Evolutionary conservation across 2,329 filamentous ascomycete genomes (phyloP).

Genomic region (Coleophoma eucalyptorum): DNA sequence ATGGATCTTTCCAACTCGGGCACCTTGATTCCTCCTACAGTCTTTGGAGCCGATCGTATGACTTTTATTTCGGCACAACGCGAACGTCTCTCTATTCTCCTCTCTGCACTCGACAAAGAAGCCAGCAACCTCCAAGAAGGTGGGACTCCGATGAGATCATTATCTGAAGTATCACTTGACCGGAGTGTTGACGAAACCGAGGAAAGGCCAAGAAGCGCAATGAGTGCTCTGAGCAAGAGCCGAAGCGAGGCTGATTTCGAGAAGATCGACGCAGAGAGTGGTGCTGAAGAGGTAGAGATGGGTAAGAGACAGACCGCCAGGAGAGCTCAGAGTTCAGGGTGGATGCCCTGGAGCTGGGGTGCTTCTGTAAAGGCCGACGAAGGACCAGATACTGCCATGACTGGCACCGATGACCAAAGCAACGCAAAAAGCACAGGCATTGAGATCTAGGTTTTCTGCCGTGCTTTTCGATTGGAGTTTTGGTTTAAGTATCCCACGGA

Average conservation of each 20-base stretch:
- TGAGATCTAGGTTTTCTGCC: not conserved
- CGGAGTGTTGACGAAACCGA: constrained; percentile 21
- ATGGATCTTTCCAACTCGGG: constrained; percentile 51
- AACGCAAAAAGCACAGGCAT: constrained; percentile 2
- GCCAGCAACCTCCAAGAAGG: constrained; percentile 55
- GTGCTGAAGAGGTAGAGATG: constrained; percentile 46
- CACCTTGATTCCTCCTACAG: constrained; percentile 65
- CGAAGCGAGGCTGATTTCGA: constrained; percentile 88
- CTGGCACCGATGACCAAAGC: not conserved
- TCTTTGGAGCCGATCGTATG: constrained; percentile 65
- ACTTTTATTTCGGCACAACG: constrained; percentile 76
- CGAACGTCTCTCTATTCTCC: constrained; percentile 69
- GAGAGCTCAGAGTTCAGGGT: constrained; percentile 27
- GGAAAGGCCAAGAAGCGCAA: constrained; percentile 18
- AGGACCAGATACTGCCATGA: not conserved
- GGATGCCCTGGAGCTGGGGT: constrained; percentile 48
- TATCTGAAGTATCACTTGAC: constrained; percentile 20
- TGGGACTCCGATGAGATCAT: constrained; percentile 18
- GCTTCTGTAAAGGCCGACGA: constrained; percentile 7
- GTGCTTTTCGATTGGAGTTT: too few species aligned
- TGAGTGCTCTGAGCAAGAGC: constrained; percentile 68
- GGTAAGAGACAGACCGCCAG: constrained; percentile 24
- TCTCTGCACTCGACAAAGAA: constrained; percentile 77
- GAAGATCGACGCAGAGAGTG: constrained; percentile 75
- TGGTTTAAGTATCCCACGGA: not conserved